Conservation (phyloP, 2,329 filamentous ascomycete species). For the Helminthosporium solani region DNA sequence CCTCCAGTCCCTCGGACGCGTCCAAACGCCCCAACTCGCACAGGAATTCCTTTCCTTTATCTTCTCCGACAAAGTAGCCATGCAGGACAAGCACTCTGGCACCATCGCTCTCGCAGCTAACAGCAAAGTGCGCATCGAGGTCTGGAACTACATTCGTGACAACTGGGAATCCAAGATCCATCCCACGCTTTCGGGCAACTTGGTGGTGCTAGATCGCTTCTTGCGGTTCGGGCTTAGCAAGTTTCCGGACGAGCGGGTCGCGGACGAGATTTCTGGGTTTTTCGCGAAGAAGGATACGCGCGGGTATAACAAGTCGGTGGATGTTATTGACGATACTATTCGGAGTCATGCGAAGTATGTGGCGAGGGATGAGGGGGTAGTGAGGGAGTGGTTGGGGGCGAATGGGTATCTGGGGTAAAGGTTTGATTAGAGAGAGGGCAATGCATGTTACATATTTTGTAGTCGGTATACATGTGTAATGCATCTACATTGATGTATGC, state of each 20-base stretch:
- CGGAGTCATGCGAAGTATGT: conserved; percentile 80
- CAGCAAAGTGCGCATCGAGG: conserved; percentile 66
- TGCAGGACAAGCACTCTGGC: conserved; percentile 84
- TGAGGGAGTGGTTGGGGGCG: conserved; percentile 75
- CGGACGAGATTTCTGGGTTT: conserved; percentile 75
- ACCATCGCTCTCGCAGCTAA: conserved; percentile 73
- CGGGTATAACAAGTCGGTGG: conserved; percentile 81
- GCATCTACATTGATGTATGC: too few species aligned
- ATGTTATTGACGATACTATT: conserved; percentile 83
- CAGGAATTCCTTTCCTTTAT: conserved; percentile 68
- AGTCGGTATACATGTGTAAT: too few species aligned
- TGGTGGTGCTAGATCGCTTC: conserved; percentile 87
- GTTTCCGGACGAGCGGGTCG: conserved; percentile 69
- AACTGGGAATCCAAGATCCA: conserved; percentile 73
- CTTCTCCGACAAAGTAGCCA: conserved; percentile 79
- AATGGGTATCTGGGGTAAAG: conserved; percentile 53
- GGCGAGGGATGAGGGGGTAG: conserved; percentile 68
- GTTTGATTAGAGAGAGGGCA: too few species aligned
- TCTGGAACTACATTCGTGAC: conserved; percentile 83
- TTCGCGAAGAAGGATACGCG: conserved; percentile 84
- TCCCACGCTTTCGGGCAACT: conserved; percentile 73
- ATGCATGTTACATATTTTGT: too few species aligned
- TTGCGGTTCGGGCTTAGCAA: conserved; percentile 74
- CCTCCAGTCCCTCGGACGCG: conserved; percentile 72
- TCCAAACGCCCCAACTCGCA: conserved; percentile 69